These are phyloP conservation scores for Andrographis paniculata DNA, from an alignment of 305 asterid species.

Conservation along the genomic window DNA sequence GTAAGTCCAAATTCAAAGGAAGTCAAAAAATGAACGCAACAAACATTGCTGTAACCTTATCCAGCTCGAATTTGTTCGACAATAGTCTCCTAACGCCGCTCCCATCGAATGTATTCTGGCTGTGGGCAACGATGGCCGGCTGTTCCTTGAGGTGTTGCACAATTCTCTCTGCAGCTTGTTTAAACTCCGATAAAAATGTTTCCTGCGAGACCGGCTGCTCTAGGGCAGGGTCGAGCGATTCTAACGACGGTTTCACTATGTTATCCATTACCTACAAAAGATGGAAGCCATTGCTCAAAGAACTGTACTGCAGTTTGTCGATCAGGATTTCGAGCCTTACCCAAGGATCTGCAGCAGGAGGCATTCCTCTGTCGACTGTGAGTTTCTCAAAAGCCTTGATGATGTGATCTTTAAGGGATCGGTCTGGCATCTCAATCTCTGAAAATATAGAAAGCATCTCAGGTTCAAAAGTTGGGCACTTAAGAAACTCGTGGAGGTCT, in stretches of 20 bases:
- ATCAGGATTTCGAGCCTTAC: conserved; percentile 20
- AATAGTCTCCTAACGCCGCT: conserved; percentile 45
- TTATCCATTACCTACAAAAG: conserved; percentile 40
- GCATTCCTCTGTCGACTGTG: conserved; percentile 61
- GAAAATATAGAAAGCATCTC: conserved; percentile 38
- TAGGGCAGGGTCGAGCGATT: conserved; percentile 26
- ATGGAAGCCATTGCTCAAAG: not conserved
- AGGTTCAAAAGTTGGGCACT: conserved; percentile 34
- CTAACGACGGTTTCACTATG: conserved; percentile 43
- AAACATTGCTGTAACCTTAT: no score
- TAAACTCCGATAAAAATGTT: conserved; percentile 35
- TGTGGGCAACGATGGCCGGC: conserved; percentile 68
- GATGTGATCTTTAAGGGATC: conserved; percentile 40
- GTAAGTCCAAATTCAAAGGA: no score
- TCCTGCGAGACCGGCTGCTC: conserved; percentile 44
- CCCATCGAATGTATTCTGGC: conserved; percentile 60
- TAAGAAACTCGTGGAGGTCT: conserved; percentile 46
- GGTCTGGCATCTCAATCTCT: conserved; percentile 30
- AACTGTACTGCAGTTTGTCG: not conserved
- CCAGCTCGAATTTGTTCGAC: conserved; percentile 58
- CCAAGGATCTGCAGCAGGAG: conserved; percentile 68
- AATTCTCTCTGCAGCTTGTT: conserved; percentile 33
- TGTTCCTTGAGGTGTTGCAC: conserved; percentile 51
- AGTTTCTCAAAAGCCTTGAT: conserved; percentile 47
- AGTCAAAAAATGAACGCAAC: no score